Evolutionary conservation across 495 filamentous ascomycete species (phyloP), one percentile per base, ranked within the genome.

Genomic region (Gamarada debralockiae): DNA sequence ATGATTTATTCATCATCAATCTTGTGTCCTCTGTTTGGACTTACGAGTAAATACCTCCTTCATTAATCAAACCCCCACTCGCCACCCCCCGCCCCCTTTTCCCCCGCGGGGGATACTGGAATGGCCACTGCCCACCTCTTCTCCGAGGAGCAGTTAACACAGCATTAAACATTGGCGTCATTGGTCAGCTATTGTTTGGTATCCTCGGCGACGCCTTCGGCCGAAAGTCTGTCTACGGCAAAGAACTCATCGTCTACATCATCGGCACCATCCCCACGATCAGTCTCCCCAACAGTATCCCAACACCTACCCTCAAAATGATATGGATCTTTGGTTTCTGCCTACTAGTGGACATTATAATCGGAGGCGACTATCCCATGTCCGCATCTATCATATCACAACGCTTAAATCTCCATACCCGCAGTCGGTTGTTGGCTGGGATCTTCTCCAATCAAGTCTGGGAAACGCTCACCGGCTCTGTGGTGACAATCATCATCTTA

Each of bases 221-320:
- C 31, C 77, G 88, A 25, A 88, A 86, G 63, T 78, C 73, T 38
- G 86, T 92, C 70, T 92, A 91, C 60, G 88, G 87, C 3, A 74
- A 90, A 42, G 88, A 90, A 64, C 72, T 92, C 39, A 85, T 90
- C 46, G 71, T 92, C 52, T 88, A 90, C 59, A 90, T 90, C 56
- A 71, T 85, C 42, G 83, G 84, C 2, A 89, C 84, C 6, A 71
- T 91, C 17, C 84, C 84, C 31, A 82, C 88, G 56, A 63, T 82
- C 38, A 72, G 3, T 14, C 22, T 34, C 17, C 41, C 15, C 7
- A 44, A 42, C 15, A 46, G 21, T 43, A 15, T 37, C 3, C 29
- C 34, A 3, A 51, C 34, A 27, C 55, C 40, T 7, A 31, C 21
- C 38, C 31, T 34, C 8, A 34, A 34, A n/a, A 34, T 34, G 31